phyloP scores from a whole-genome alignment of 306 rosid species.

The Potentilla sterilis region DNA sequence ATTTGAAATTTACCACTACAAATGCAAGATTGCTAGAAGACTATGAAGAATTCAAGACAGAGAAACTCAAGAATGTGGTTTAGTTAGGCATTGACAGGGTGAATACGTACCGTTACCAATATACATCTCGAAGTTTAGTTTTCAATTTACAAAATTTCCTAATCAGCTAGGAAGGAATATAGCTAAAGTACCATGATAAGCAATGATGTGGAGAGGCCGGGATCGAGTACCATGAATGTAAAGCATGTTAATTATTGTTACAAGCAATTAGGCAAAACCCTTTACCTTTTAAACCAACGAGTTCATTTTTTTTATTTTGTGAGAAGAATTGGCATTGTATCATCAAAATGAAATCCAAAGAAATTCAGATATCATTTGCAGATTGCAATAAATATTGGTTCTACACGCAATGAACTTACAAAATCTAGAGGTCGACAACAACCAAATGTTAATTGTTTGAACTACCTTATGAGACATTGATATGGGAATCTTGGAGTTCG shows the following conservation, averaged over 20 bases:
- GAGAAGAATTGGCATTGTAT: too few relatives aligned
- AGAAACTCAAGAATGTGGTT: slow-evolving; percentile 24
- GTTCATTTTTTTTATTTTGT: too few relatives aligned
- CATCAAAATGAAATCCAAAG: neutral
- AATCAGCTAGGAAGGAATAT: too few relatives aligned
- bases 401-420: neutral
- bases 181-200: too few relatives aligned
- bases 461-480: neutral
- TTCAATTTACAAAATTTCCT: too few relatives aligned
- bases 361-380: neutral
- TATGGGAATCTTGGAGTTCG: neutral
- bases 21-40: slow-evolving; percentile 36
- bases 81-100: neutral
- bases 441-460: neutral
- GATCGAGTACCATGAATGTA: too few relatives aligned
- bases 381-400: neutral
- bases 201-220: too few relatives aligned
- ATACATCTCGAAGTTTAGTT: too few relatives aligned
- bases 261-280: too few relatives aligned
- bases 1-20: neutral
- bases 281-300: too few relatives aligned
- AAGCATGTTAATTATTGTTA: too few relatives aligned
- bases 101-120: too few relatives aligned
- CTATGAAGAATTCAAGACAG: slow-evolving; percentile 44
- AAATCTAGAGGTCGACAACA: neutral